These are phyloP conservation scores for Pezicula carpinea DNA, from an alignment of 2,329 filamentous ascomycete genomes.

Conservation along the genomic window DNA sequence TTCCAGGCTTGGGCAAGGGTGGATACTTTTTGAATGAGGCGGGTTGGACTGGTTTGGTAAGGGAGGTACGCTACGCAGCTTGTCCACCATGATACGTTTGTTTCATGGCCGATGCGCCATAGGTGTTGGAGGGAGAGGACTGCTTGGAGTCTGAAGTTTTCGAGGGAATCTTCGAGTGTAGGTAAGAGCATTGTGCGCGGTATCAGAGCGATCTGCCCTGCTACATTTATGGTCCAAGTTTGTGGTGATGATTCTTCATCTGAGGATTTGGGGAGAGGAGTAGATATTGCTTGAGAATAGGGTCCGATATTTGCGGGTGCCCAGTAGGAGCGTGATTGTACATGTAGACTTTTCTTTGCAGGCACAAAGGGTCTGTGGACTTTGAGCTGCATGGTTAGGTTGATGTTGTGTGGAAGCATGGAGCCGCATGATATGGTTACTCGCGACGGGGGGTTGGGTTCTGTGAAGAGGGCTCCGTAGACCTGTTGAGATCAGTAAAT, in stretches of 20 bases:
- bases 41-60: conserved; percentile 22
- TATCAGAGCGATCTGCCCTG: conserved; percentile 86
- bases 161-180: background rate
- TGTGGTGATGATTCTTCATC: conserved; percentile 18
- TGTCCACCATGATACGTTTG: conserved; percentile 69
- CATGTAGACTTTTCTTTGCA: conserved; percentile 65
- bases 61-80: conserved; percentile 73
- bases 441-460: conserved; percentile 78
- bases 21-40: conserved; percentile 30
- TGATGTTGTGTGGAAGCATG: conserved; percentile 52
- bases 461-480: conserved; percentile 70
- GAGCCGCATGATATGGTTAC: conserved; percentile 78
- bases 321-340: conserved; percentile 94
- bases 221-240: conserved; percentile 54
- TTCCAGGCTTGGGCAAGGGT: conserved; percentile 46
- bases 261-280: conserved; percentile 33
- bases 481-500: conserved; percentile 29
- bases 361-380: conserved; percentile 5
- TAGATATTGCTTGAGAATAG: conserved; percentile 81
- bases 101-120: conserved; percentile 72
- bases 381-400: conserved; percentile 56
- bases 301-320: conserved; percentile 96
- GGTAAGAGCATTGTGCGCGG: conserved; percentile 72
- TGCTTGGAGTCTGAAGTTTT: conserved; percentile 51
- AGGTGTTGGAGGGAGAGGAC: conserved; percentile 82